phyloP scores from a whole-genome alignment of 2,329 filamentous ascomycete species.

The Pseudogymnoascus pannorum region DNA sequence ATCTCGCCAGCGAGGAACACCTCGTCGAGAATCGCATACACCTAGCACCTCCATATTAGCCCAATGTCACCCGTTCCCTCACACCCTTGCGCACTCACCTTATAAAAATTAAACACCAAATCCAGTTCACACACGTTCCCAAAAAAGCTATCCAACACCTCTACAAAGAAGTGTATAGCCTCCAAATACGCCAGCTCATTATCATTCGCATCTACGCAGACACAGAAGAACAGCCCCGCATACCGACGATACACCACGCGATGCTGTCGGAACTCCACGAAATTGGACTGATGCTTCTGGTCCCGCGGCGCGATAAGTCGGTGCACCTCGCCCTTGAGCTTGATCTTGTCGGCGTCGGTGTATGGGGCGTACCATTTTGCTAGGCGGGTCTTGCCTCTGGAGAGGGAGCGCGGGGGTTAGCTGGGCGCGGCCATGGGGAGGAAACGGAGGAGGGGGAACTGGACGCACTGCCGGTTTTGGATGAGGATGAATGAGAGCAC shows the following conservation, averaged over 20 bases:
- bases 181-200: slow-evolving; percentile 96
- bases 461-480: slow-evolving; percentile 74
- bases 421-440: background rate
- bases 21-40: slow-evolving; percentile 97
- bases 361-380: slow-evolving; percentile 99
- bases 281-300: slow-evolving; percentile 99
- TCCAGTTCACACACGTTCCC: slow-evolving; percentile 98
- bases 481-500: slow-evolving; percentile 84
- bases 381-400: slow-evolving; percentile 91
- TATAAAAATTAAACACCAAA: slow-evolving; percentile 74
- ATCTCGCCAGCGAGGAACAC: slow-evolving; percentile 97
- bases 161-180: slow-evolving; percentile 98
- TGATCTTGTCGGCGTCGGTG: slow-evolving; percentile 98
- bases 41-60: slow-evolving; percentile 39
- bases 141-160: slow-evolving; percentile 97
- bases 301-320: slow-evolving; percentile 94
- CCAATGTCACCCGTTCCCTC: background rate
- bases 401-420: slow-evolving; percentile 18
- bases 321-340: slow-evolving; percentile 97
- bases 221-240: slow-evolving; percentile 97
- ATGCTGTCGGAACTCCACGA: slow-evolving; percentile 90
- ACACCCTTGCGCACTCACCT: slow-evolving; percentile 32
- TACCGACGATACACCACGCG: slow-evolving; percentile 98
- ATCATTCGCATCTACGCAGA: slow-evolving; percentile 97
- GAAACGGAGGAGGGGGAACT: background rate